Evolutionary conservation across 1,284 basidiomycete species (phyloP), one percentile per base, ranked within the genome.

Genomic region (Naganishia sp.): DNA sequence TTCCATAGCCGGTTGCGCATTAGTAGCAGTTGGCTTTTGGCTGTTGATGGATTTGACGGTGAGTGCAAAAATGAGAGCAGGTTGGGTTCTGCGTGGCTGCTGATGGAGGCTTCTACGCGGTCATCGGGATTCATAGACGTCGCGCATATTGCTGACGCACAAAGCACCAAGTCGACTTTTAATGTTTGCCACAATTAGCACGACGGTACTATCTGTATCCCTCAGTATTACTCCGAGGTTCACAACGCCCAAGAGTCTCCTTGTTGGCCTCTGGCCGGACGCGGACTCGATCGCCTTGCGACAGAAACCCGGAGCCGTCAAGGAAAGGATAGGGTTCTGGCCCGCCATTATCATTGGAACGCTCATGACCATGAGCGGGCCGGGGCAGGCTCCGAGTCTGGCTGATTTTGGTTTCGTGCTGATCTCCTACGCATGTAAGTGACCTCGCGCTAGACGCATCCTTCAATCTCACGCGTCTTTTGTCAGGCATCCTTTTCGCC

Each of bases 301-400:
- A 36, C 59, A 61, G 21, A 61, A 61, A 36, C 48, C 48, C 15
- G 59, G 28, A 61, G 36, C 23, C 10, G 25, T 15, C 15, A 61
- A 52, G 23, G 59, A 61, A 18, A 50, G n/a, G 31, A 61, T 61
- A 2, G 59, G 48, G n/a, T 61, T 61, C 28, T 61, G 59, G 59
- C 59, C 59, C 2, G 48, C 36, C 15, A 52, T 49, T 21, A 16
- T 52, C 21, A 52, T 61, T 10, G 25, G 39, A 39, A 49, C 31
- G 21, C 36, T 61, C 23, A 61, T 61, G 39, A 52, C 48, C 31
- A 61, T 61, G 59, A 61, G 59, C n/a, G 59, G 50, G 3, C 59
- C 59, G 9, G 46, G 50, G 21, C 59, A 61, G 42, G 59, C 48
- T 16, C 59, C 59, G 2, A 23, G 15, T 23, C 48, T 52, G 6